Base-by-base conservation (phyloP, 2,329 filamentous ascomycete species). In the Cladosporium velox region DNA sequence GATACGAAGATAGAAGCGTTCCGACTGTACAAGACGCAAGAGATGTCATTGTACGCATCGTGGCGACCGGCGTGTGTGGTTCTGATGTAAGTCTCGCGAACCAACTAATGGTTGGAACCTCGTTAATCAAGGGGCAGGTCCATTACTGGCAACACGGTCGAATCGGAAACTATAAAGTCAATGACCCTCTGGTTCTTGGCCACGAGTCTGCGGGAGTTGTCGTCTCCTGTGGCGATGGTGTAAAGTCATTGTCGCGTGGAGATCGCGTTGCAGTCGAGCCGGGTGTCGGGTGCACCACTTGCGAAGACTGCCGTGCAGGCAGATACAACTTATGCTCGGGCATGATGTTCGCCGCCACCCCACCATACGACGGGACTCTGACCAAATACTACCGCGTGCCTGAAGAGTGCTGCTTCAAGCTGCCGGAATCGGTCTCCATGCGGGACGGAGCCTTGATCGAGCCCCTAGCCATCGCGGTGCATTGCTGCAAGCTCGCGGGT, bases 381-480 rank as follows among this genome's bases (percentile, higher is more conserved):
- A 73, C 77, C 2, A 84, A 80, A 67, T 85, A 82, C 71, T 85
- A 81, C 71, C 75, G 75, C 34, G 76, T 79, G 0, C 77, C 81
- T 0, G 76, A 77, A 0, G 82, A 84, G 70, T 85, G 77, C 67
- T 81, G 79, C 67, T 83, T 84, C 66, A 76, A 75, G 3, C 70
- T 85, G 4, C 81, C 82, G 0, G 72, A 74, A 0, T 72, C 79
- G 52, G 75, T 86, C 44, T 74, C 75, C 1, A 71, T 83, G 32
- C 82, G 86, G 66, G 81, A 85, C 24, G 84, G 80, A 1, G 84
- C 84, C 0, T 72, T 86, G 8, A 78, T 84, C 1, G 84, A 87
- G 70, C 84, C 84, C 0, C 72, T 85, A 0, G 79, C 82, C 0
- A 83, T 86, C 0, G 83, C 83, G 0, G 80, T 83, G 2, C 79